Evolutionary conservation across 805 yeast genomes (phyloP), one percentile per base, ranked within the genome.

Genomic region (Metschnikowia matae): DNA sequence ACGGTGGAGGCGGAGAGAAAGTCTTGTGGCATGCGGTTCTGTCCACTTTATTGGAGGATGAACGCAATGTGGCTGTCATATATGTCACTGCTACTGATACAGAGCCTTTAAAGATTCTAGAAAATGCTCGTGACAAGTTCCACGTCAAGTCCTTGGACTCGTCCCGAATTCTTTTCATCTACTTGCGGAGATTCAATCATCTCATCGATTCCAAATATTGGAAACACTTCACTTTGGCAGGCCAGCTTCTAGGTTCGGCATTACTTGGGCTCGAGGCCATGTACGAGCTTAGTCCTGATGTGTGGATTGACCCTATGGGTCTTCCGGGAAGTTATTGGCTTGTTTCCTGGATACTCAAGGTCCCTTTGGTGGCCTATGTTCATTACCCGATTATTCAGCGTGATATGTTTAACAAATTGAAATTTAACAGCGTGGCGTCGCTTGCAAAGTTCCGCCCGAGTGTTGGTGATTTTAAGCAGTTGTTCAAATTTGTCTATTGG

Each of bases 1-100:
- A 96, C 37, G 96, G 96, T 42, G 99, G 99, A 17, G 99, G 99
- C 31, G 99, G 99, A 21, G 99, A 94, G 64, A 81, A 92, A 50
- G 99, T 94, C 0, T 72, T 94, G 38, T 94, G 99, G 99, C 90
- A 88, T 49, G 96, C 97, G 0, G 88, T 92, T 6, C 78, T 80
- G 57, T 77, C 84, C 32, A 87, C 96, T 0, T 70, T 91, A 52
- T 56, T 65, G 8, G 67, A 72, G 20, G 73, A 77, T 53, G 68
- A 69, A 6, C 61, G 67, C 29, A 81, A 83, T 58, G 69, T 87
- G 6, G 87, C 79, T 2, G 83, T 81, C 1, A 73, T 94, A 7
- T 94, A 94, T 64, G 83, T 91, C 14, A 88, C 88, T 18, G 87
- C 83, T 60, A 55, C 52, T 4, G 82, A 80, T 51, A 72, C 73